Evolutionary conservation across 1,139 yeast genomes (phyloP).

Genomic region (Yamadazyma atmosphaerica): DNA sequence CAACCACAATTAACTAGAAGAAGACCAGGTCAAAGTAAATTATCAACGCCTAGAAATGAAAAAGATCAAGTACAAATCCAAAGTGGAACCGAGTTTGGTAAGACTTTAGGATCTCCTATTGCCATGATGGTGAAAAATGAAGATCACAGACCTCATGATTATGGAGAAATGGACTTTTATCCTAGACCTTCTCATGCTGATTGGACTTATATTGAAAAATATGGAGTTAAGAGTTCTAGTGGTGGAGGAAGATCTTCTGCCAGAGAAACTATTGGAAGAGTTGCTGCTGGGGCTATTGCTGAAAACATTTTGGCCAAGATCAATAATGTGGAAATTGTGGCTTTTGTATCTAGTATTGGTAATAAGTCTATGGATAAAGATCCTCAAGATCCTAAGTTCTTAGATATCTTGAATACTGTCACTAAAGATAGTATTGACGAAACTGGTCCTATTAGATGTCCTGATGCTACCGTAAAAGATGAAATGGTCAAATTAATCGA

Average conservation of each 20-base stretch:
- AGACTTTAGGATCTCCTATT: constrained; percentile 92
- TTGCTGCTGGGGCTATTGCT: constrained; percentile 98
- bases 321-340: constrained; percentile 89
- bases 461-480: constrained; percentile 69
- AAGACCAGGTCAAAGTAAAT: constrained; percentile 94
- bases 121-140: constrained; percentile 91
- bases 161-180: constrained; percentile 88
- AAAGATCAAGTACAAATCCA: constrained; percentile 91
- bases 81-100: constrained; percentile 90
- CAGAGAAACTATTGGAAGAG: constrained; percentile 97
- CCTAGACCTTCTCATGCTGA: constrained; percentile 99
- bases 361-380: constrained; percentile 72
- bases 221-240: constrained; percentile 88
- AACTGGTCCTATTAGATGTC: constrained; percentile 91
- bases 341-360: constrained; percentile 93
- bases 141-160: constrained; percentile 96
- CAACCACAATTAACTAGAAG: constrained; percentile 96
- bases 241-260: constrained; percentile 99
- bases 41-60: constrained; percentile 94
- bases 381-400: constrained; percentile 64
- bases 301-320: constrained; percentile 81
- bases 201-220: constrained; percentile 85
- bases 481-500: constrained; percentile 87
- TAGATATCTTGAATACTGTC: constrained; percentile 64
- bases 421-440: constrained; percentile 89